Conservation (phyloP, 2,329 filamentous ascomycete genomes). For the Keithomyces neogunnii region DNA sequence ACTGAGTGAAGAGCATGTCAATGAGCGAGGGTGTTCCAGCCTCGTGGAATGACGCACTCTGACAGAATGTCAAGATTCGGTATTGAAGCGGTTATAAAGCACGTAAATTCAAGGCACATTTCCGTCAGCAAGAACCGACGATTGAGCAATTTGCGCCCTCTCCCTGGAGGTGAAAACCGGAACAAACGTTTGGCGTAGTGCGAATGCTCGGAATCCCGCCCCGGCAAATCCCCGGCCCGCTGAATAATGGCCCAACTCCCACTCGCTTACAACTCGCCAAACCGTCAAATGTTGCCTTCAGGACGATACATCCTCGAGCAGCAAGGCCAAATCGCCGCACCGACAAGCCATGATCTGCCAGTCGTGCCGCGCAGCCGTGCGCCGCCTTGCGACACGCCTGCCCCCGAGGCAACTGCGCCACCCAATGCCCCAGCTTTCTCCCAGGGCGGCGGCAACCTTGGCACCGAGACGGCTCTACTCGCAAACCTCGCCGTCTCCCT, state of each 20-base stretch:
- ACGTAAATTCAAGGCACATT: too few relatives aligned
- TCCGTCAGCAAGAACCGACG: too few relatives aligned
- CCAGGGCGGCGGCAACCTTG: neutral
- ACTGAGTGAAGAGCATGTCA: too few relatives aligned
- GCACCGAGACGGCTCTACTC: neutral
- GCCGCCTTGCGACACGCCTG: constrained; percentile 1
- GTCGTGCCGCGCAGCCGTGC: constrained; percentile 10
- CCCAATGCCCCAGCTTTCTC: neutral
- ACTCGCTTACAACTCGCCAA: neutral
- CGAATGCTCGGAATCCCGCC: neutral
- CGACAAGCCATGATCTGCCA: constrained; percentile 10
- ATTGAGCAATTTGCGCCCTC: too few relatives aligned
- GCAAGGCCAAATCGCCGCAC: neutral
- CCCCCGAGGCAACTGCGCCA: neutral
- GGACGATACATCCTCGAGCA: neutral
- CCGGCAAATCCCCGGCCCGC: neutral
- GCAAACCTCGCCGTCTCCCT: neutral
- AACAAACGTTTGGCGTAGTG: too few relatives aligned
- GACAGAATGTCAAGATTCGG: too few relatives aligned
- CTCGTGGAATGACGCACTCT: too few relatives aligned
- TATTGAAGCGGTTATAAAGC: too few relatives aligned
- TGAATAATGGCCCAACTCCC: neutral
- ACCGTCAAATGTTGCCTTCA: neutral
- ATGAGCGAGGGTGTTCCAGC: too few relatives aligned
- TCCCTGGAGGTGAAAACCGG: too few relatives aligned